phyloP scores from a whole-genome alignment of 1,284 basidiomycete genomes.

The Apiotrichum gamsii region DNA sequence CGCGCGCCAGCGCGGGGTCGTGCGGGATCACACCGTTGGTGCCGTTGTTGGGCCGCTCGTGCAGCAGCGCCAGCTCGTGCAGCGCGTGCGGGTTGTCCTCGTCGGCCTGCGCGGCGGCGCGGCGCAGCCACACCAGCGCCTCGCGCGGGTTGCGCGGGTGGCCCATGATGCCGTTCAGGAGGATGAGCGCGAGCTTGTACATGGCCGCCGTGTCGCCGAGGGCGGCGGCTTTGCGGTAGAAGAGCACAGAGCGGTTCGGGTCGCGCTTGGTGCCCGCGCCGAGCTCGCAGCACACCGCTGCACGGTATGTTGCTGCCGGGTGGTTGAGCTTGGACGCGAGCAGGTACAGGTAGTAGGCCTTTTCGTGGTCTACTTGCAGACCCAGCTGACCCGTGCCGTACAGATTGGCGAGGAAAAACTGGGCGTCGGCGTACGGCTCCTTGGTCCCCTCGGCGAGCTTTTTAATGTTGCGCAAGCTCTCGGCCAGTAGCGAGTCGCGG shows the following conservation, averaged over 20 bases:
- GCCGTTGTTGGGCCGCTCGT: conserved; percentile 58
- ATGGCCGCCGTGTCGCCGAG: conserved; percentile 96
- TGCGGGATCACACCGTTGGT: conserved; percentile 30
- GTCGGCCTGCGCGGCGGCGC: conserved; percentile 94
- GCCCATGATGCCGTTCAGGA: conserved; percentile 76
- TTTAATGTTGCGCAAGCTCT: conserved; percentile 87
- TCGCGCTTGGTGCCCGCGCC: conserved; percentile 96
- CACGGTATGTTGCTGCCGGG: conserved; percentile 88
- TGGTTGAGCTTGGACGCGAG: conserved; percentile 98
- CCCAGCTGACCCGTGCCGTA: conserved; percentile 93
- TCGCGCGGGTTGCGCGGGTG: conserved; percentile 83
- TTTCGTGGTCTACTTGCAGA: conserved; percentile 91
- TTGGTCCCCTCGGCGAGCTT: conserved; percentile 54
- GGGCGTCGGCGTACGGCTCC: conserved; percentile 89
- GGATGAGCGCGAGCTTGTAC: conserved; percentile 98
- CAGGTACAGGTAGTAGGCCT: conserved; percentile 95
- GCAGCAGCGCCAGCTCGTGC: conserved; percentile 88
- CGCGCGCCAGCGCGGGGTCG: conserved; percentile 64
- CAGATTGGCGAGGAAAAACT: conserved; percentile 97
- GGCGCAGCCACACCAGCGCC: conserved; percentile 87
- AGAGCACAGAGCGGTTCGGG: conserved; percentile 78
- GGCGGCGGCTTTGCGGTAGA: conserved; percentile 94
- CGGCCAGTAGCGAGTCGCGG: conserved; percentile 76
- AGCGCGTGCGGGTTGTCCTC: conserved; percentile 97
- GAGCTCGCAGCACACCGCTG: conserved; percentile 98